Evolutionary conservation across 352 stramenopile species (phyloP).

Genomic region (Globisporangium viniferum): DNA sequence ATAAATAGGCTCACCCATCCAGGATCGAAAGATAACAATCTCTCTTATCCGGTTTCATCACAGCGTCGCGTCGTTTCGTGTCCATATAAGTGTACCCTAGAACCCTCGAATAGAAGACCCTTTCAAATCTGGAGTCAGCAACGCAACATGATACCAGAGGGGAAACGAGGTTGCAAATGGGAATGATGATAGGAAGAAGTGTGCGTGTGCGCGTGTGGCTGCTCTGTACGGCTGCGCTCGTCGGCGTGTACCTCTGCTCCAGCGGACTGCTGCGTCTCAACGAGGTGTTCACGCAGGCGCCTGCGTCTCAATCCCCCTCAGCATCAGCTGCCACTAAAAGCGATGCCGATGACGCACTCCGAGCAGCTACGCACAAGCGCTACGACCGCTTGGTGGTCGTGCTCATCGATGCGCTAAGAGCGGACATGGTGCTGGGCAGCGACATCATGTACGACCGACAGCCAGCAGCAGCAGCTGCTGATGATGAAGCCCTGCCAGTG

Average conservation of each 20-base stretch:
- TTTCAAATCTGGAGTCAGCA: constrained; percentile 1
- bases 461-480: neutral
- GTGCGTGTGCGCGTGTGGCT: constrained; percentile 17
- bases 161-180: neutral
- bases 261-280: constrained; percentile 58
- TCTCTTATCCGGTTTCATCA: neutral
- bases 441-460: constrained; percentile 34
- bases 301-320: neutral
- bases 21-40: neutral
- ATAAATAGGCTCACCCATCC: neutral
- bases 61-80: neutral
- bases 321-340: neutral
- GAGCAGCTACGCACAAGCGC: constrained; percentile 11
- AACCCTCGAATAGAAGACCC: neutral
- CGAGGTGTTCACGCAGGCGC: constrained; percentile 41
- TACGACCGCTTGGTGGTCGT: constrained; percentile 86
- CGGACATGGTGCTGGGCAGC: constrained; percentile 85
- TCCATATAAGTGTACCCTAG: neutral
- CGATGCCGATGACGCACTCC: constrained; percentile 1
- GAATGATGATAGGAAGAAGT: neutral
- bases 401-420: constrained; percentile 82
- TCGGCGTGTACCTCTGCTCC: constrained; percentile 46
- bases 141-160: neutral
- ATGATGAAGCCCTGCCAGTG: neutral
- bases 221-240: constrained; percentile 34